These are phyloP conservation scores for Vigna angularis DNA, from an alignment of 306 rosid species.

Conservation along the genomic window DNA sequence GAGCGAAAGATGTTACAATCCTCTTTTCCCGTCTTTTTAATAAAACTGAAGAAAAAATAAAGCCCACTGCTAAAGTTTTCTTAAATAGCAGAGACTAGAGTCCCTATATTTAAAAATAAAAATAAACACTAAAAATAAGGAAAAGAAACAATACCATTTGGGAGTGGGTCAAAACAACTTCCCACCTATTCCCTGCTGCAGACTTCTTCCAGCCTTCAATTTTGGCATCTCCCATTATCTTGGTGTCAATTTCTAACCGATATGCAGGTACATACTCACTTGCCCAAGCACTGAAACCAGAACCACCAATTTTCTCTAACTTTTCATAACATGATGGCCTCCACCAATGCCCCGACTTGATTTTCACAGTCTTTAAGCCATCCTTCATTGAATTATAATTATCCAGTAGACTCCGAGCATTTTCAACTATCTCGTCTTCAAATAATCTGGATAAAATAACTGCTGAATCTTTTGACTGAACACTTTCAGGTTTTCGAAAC, in stretches of 20 bases:
- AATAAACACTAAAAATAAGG: conserved; percentile 37
- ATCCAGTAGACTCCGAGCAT: conserved; percentile 72
- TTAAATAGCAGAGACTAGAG: conserved; percentile 20
- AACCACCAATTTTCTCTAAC: conserved; percentile 91
- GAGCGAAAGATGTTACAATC: neutral
- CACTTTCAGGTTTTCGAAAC: conserved; percentile 66
- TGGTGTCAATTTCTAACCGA: conserved; percentile 74
- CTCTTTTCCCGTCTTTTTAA: conserved; percentile 9
- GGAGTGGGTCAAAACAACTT: conserved; percentile 90
- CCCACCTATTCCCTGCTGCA: conserved; percentile 71
- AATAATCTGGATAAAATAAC: conserved; percentile 67
- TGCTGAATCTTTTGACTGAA: conserved; percentile 71
- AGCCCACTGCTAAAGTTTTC: conserved; percentile 19
- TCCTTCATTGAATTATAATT: conserved; percentile 60
- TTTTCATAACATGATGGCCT: conserved; percentile 58
- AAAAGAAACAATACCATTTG: conserved; percentile 81
- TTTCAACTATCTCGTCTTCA: conserved; percentile 83
- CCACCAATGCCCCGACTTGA: conserved; percentile 71
- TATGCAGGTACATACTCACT: conserved; percentile 82
- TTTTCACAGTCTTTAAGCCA: conserved; percentile 48
- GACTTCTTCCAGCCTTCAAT: conserved; percentile 84
- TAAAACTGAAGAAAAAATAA: conserved; percentile 1
- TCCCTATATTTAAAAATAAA: neutral
- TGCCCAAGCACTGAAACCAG: conserved; percentile 82
- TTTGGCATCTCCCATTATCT: conserved; percentile 55